Base-by-base conservation (phyloP, 2,329 filamentous ascomycete genomes). In the Hymenoscyphus scutula region DNA sequence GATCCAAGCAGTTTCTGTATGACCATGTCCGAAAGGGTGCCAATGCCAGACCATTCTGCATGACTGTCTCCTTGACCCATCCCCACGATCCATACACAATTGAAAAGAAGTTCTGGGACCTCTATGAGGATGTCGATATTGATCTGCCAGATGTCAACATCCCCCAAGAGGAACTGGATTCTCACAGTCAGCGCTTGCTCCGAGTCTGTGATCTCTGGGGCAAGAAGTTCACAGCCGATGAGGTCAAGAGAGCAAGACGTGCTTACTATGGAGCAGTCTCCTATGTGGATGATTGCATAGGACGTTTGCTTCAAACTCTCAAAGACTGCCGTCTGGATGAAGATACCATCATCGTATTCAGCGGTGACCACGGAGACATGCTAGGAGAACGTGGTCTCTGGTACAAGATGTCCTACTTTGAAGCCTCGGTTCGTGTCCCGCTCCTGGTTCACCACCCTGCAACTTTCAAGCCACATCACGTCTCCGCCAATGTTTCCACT, bases 351-450 rank as follows among this genome's bases (percentile, higher is more conserved):
- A 82, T 97, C 71, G 87, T 97, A 68, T 97, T 97, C 78, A 93
- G 89, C 63, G 92, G 93, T 53, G 93, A 97, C 74, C 93, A 97
- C 73, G 93, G 93, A 61, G 93, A 97, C 76, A 97, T 97, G 93
- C 84, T 97, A 7, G 93, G 93, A 63, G 93, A 97, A 80, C 88
- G 92, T 59, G 90, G 90, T 5, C 80, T 97, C 55, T 97, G 93
- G 93, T 93, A 97, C 81, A 97, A 97, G 83, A 97, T 97, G 93
- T 92, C 87, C 73, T 97, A 95, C 84, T 97, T 92, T 72, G 93
- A 97, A 82, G 89, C 89, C 48, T 96, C 92, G 13, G 91, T 92
- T 54, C 89, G 93, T 30, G 93, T 97, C 25, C 93, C 93, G 1
- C 87, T 97, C 74, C 81, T 97, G 67, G 84, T 97, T 74, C 89